These are phyloP conservation scores for Spirogloea muscicola DNA, from an alignment of 139 green algal genomes.

Conservation along the genomic window DNA sequence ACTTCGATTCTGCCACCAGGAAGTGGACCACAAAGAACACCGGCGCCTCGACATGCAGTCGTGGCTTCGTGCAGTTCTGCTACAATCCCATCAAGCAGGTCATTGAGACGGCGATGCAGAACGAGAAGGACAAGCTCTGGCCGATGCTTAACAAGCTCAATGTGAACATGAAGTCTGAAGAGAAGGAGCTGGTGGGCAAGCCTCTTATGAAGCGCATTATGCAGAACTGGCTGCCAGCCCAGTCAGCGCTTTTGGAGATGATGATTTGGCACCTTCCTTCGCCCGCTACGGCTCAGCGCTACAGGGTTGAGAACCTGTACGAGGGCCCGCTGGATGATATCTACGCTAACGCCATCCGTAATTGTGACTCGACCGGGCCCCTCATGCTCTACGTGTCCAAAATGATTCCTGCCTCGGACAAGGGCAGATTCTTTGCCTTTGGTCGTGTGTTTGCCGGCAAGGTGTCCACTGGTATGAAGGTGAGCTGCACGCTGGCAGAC, in stretches of 20 bases:
- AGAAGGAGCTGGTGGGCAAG: conserved; percentile 94
- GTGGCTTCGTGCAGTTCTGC: conserved; percentile 97
- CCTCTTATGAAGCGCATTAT: conserved; percentile 77
- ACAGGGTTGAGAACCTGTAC: conserved; percentile 96
- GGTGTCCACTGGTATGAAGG: conserved; percentile 87
- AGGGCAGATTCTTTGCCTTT: conserved; percentile 98
- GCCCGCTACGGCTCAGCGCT: conserved; percentile 80
- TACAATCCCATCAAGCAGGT: conserved; percentile 91
- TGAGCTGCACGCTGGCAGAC: too few relatives aligned
- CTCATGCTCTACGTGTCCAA: conserved; percentile 99
- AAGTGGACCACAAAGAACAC: conserved; percentile 98
- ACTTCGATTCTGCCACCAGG: conserved; percentile 94
- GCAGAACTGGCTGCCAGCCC: conserved; percentile 89
- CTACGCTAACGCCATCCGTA: conserved; percentile 89
- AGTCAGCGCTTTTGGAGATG: conserved; percentile 96
- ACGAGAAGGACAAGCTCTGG: conserved; percentile 95
- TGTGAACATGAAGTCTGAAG: conserved; percentile 83
- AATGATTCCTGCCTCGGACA: conserved; percentile 97
- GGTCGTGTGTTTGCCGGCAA: conserved; percentile 94
- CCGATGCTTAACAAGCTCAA: conserved; percentile 88
- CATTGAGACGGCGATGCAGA: conserved; percentile 92
- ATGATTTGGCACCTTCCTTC: conserved; percentile 87
- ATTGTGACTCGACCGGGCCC: conserved; percentile 90
- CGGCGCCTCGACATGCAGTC: conserved; percentile 79
- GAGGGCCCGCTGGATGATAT: conserved; percentile 93